Conservation (phyloP, 2,329 filamentous ascomycete genomes). For the Penicillium crustosum region DNA sequence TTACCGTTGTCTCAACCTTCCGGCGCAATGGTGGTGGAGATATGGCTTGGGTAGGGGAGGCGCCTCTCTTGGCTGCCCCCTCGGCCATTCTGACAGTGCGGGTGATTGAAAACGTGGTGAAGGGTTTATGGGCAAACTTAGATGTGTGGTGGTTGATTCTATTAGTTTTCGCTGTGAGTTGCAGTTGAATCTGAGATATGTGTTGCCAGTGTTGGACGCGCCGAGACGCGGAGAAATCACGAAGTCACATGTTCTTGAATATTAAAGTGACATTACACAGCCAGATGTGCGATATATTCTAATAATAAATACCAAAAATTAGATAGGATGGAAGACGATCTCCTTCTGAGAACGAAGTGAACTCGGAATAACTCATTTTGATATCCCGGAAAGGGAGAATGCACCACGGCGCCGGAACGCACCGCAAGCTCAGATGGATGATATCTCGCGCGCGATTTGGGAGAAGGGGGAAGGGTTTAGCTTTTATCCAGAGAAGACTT, state of each 20-base stretch:
- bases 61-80: conserved; percentile 36
- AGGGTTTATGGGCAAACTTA: background rate
- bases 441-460: background rate
- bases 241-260: conserved; percentile 40
- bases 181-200: conserved; percentile 1
- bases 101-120: conserved; percentile 17
- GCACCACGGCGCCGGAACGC: too few relatives aligned
- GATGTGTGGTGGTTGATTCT: background rate
- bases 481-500: background rate
- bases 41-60: conserved; percentile 43
- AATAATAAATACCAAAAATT: background rate
- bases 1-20: conserved; percentile 55
- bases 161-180: background rate
- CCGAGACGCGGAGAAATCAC: conserved; percentile 31
- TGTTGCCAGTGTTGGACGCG: conserved; percentile 30
- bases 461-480: too few relatives aligned
- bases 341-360: background rate
- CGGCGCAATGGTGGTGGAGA: conserved; percentile 60
- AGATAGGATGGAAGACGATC: background rate
- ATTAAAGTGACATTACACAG: conserved; percentile 3
- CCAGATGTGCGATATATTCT: background rate
- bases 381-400: background rate
- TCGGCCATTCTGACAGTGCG: conserved; percentile 30
- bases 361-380: background rate
- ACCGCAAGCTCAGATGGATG: background rate